These are phyloP conservation scores for Raffaelea albimanens DNA, from an alignment of 2,329 filamentous ascomycete genomes.

Conservation along the genomic window DNA sequence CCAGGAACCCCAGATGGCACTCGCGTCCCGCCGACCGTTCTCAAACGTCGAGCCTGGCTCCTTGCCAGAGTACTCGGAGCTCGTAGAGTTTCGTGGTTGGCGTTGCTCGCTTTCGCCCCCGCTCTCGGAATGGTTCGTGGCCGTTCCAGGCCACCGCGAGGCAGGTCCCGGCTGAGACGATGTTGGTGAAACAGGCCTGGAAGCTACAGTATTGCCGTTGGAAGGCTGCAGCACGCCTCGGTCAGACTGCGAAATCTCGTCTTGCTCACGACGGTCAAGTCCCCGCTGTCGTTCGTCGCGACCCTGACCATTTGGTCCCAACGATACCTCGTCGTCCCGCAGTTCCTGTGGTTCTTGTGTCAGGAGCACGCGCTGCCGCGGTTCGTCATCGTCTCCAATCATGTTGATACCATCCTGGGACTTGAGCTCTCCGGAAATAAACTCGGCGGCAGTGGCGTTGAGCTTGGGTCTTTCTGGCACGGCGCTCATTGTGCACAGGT, in stretches of 20 bases:
- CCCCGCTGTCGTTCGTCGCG: background rate
- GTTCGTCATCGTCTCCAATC: conserved; percentile 4
- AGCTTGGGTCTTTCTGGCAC: conserved; percentile 46
- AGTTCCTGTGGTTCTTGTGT: background rate
- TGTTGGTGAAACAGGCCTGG: conserved; percentile 26
- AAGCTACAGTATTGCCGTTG: conserved; percentile 17
- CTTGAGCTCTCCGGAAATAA: conserved; percentile 25
- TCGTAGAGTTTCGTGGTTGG: conserved; percentile 15
- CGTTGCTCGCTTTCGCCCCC: conserved; percentile 34
- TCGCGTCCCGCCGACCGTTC: conserved; percentile 32
- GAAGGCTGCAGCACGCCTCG: too few species aligned
- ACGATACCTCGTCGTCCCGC: background rate
- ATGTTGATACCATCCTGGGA: conserved; percentile 9
- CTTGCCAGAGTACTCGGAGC: conserved; percentile 18
- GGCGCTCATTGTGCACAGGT: conserved; percentile 56
- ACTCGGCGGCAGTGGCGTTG: conserved; percentile 41
- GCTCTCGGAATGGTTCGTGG: conserved; percentile 30
- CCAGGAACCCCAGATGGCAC: conserved; percentile 64
- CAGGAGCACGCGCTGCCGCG: conserved; percentile 2
- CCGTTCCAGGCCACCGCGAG: conserved; percentile 20
- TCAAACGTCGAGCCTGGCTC: conserved; percentile 16
- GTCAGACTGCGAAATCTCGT: background rate
- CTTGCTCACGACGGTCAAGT: background rate
- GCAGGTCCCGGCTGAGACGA: conserved; percentile 24
- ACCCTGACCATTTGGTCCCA: background rate